A percentile compares a stretch with the other conserved stretches of the same genome.
Conservation (phyloP, 257 asterid genomes). For the Fraxinus anomala region DNA sequence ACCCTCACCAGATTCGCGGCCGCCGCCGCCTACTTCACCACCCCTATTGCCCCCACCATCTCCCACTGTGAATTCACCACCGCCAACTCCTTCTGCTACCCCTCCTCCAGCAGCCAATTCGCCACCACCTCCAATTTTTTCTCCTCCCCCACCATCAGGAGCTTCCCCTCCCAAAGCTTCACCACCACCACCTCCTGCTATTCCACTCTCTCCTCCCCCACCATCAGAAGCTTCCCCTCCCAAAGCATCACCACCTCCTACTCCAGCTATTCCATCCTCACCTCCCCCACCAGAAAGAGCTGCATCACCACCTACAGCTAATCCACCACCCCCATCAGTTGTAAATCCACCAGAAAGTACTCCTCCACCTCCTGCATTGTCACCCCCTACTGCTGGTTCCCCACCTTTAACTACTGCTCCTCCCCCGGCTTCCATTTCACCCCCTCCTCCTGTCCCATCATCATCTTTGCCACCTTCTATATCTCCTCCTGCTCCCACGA, state of each 20-base stretch:
- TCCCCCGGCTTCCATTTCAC: conserved; percentile 28
- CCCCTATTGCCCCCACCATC: conserved; percentile 28
- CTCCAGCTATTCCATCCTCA: conserved; percentile 40
- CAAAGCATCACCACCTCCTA: conserved; percentile 37
- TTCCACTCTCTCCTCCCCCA: conserved; percentile 32
- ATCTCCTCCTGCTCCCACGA: conserved; percentile 47
- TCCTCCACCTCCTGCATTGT: conserved; percentile 44
- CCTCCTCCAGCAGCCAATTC: conserved; percentile 28
- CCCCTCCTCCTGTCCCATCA: conserved; percentile 36
- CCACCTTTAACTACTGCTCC: conserved; percentile 33
- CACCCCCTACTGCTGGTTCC: conserved; percentile 49
- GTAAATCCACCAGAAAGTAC: conserved; percentile 47
- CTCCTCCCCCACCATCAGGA: conserved; percentile 33
- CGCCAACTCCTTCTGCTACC: conserved; percentile 32
- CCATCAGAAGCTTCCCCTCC: conserved; percentile 19
- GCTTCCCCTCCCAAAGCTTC: conserved; percentile 14
- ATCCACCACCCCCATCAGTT: conserved; percentile 50
- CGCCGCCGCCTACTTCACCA: conserved; percentile 14
- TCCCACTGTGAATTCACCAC: conserved; percentile 29
- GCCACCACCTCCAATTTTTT: conserved; percentile 35
- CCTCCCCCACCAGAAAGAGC: conserved; percentile 45
- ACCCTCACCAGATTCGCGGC: conserved; percentile 13
- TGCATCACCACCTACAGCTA: conserved; percentile 45
- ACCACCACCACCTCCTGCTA: conserved; percentile 46
- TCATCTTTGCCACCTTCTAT: conserved; percentile 41